Evolutionary conservation across 257 asterid species (phyloP).

Genomic region (Ehretia macrophylla): DNA sequence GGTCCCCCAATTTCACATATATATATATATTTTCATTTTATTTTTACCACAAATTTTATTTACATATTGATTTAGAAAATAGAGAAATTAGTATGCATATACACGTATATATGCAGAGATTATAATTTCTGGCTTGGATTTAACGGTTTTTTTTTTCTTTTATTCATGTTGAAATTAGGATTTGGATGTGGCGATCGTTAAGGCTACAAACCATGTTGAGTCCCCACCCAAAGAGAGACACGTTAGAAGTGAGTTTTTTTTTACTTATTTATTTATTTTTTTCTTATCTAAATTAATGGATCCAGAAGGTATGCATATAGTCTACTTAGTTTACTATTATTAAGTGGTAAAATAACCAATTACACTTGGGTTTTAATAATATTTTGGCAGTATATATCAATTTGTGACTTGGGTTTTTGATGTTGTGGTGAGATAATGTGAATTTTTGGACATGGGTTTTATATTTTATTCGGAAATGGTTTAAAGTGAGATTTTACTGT

Average conservation of each 20-base stretch:
- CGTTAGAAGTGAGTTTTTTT: constrained; percentile 59
- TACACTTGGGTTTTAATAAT: constrained; percentile 13
- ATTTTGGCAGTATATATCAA: constrained; percentile 16
- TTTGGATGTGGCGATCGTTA: constrained; percentile 97
- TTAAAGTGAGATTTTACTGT: too few species aligned
- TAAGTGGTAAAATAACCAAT: too few species aligned
- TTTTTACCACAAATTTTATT: too few species aligned
- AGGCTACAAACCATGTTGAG: constrained; percentile 98
- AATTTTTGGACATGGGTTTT: constrained; percentile 3
- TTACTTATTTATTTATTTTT: constrained; percentile 4
- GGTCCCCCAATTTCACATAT: constrained; percentile 34
- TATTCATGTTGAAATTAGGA: constrained; percentile 44
- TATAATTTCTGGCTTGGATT: constrained; percentile 12
- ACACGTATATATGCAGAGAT: too few species aligned
- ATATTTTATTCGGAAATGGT: not conserved
- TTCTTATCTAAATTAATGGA: constrained; percentile 19
- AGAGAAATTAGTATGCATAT: too few species aligned
- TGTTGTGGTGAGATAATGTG: constrained; percentile 2
- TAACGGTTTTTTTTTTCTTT: not conserved
- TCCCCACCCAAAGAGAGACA: constrained; percentile 93
- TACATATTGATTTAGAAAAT: too few species aligned
- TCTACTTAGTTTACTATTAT: not conserved
- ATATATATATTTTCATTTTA: not conserved
- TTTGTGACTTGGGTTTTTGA: constrained; percentile 10
- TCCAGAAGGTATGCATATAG: constrained; percentile 20